Evolutionary conservation across 2,329 filamentous ascomycete genomes (phyloP), one percentile per base, ranked within the genome.

Genomic region (Blastomyces emzantsi): DNA sequence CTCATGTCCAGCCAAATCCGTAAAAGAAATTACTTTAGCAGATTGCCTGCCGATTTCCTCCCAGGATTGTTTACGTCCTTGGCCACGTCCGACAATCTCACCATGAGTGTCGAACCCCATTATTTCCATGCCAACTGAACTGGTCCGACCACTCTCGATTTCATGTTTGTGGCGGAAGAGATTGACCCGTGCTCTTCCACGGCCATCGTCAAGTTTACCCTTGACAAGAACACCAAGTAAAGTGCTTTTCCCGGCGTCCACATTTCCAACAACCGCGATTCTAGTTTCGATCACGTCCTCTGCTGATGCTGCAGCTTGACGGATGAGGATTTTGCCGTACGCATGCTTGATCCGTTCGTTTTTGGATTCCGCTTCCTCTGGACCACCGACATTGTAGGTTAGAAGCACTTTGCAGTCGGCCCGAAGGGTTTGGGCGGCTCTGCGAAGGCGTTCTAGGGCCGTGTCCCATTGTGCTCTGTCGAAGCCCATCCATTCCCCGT

Each of bases 91-190:
- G 19, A 97, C 84, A 36, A 96, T 88, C 33, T 92, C 85, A 36
- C 94, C 93, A 63, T 84, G 83, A 60, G 89, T 91, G 75, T 97
- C 92, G 70, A 97, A 99, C 1, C 94, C 94, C 88, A 97, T 92
- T 66, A 97, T 97, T 76, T 99, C 94, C 92, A 97, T 95, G 52
- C 94, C 93, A 0, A 99, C 94, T 0, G 92, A 97, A 73, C 91
- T 96, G 11, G 94, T 99, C 68, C 94, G 85, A 1, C 94, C 94
- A 57, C 90, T 94, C 77, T 99, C 94, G 51, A 97, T 89, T 77
- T 99, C 94, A 72, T 99, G 94, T 77, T 99, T 97, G 76, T 99
- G 94, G 19, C 94, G 86, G 78, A 99, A 99, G 15, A 99, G 85
- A 68, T 96, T 97, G 61, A 99, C 90, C 66, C 94, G 88, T 56